A percentile compares a stretch with the other conserved stretches of the same genome.
phyloP scores from a whole-genome alignment of 2,329 filamentous ascomycete species.

The Sclerotinia sclerotiorum region DNA sequence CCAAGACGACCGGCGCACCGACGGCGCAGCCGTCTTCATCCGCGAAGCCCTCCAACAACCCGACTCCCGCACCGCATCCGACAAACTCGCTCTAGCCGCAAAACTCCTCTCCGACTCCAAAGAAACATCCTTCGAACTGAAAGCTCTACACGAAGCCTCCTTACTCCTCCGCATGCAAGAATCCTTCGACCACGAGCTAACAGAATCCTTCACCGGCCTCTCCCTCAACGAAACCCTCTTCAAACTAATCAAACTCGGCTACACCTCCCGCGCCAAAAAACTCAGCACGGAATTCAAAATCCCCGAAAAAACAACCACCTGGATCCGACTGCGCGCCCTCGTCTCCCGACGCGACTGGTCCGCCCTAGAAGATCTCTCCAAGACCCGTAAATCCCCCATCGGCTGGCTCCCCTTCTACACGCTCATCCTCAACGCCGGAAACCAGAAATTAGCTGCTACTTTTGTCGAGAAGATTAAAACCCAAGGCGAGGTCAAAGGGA shows the following conservation, averaged over 20 bases:
- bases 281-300: slow-evolving; percentile 91
- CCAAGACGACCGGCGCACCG: slow-evolving; percentile 87
- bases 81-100: slow-evolving; percentile 84
- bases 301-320: slow-evolving; percentile 86
- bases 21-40: slow-evolving; percentile 84
- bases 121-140: slow-evolving; percentile 72
- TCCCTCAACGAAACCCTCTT: slow-evolving; percentile 91
- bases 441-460: slow-evolving; percentile 78
- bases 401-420: slow-evolving; percentile 97
- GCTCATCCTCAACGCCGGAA: slow-evolving; percentile 82
- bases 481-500: slow-evolving; percentile 83
- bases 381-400: slow-evolving; percentile 81
- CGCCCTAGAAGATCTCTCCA: slow-evolving; percentile 83
- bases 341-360: slow-evolving; percentile 90
- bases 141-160: slow-evolving; percentile 75
- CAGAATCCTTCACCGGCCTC: slow-evolving; percentile 72
- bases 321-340: slow-evolving; percentile 79
- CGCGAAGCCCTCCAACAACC: slow-evolving; percentile 77
- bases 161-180: slow-evolving; percentile 84
- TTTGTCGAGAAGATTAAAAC: slow-evolving; percentile 99
- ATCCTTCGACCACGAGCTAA: slow-evolving; percentile 78
- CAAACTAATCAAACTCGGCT: slow-evolving; percentile 78
- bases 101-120: slow-evolving; percentile 83
- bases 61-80: slow-evolving; percentile 66
- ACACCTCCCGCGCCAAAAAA: slow-evolving; percentile 81